Evolutionary conservation across 306 rosid genomes (phyloP).

Genomic region (Potentilla sterilis): DNA sequence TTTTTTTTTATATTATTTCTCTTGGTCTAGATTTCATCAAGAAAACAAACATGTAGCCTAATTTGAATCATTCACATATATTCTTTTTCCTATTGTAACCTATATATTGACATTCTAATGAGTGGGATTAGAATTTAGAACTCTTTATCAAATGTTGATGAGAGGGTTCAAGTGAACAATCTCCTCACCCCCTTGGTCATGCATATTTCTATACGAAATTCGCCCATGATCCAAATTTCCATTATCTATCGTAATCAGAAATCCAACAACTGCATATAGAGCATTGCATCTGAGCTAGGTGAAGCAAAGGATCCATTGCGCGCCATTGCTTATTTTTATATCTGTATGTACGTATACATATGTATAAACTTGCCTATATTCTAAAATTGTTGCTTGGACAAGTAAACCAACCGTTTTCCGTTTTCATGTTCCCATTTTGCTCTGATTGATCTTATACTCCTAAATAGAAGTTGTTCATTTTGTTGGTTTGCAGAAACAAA

Average conservation of each 20-base stretch:
- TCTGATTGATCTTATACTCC: not conserved
- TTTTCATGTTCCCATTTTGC: not conserved
- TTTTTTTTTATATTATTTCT: too few species aligned
- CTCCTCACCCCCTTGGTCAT: not conserved
- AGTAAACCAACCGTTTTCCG: not conserved
- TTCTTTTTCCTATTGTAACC: too few species aligned
- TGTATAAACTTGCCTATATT: not conserved
- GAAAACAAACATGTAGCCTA: too few species aligned
- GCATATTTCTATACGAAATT: not conserved
- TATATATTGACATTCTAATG: too few species aligned
- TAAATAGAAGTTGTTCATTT: not conserved
- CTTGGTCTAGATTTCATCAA: too few species aligned
- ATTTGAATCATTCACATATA: too few species aligned
- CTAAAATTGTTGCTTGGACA: not conserved
- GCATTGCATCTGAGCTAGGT: not conserved
- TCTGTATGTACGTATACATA: not conserved
- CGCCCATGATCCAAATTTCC: not conserved
- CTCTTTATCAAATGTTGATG: too few species aligned
- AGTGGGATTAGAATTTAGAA: too few species aligned
- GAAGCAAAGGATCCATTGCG: not conserved
- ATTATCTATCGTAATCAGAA: not conserved
- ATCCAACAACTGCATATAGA: not conserved
- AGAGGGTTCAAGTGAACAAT: too few species aligned
- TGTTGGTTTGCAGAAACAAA: not conserved
- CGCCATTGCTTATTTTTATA: not conserved